Percentiles rank a stretch among this genome's conserved stretches.
Evolutionary conservation across 176 grass and related monocot genomes (phyloP).

Genomic region (Paspalum vaginatum): DNA sequence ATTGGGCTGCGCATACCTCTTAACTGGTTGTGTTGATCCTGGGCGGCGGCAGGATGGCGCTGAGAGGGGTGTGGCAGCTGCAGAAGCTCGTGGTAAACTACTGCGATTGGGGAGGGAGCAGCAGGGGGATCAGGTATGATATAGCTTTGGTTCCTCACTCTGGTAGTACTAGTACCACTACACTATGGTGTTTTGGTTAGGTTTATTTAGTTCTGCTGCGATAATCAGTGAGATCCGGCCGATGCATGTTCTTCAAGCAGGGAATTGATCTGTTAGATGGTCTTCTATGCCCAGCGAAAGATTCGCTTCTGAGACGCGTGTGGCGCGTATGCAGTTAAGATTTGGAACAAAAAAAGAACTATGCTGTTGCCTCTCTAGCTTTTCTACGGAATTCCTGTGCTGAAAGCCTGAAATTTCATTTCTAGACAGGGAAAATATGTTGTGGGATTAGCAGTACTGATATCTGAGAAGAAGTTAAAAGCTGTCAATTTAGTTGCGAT

Average conservation of each 20-base stretch:
- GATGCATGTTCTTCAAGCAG: not conserved
- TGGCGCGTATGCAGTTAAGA: not conserved
- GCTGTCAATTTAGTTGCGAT: not conserved
- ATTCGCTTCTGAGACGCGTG: not conserved
- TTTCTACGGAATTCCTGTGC: not conserved
- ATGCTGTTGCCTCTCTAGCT: not conserved
- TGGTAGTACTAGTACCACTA: not conserved
- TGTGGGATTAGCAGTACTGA: not conserved
- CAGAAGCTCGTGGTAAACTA: conserved; percentile 87
- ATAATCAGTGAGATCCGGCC: conserved; percentile 18
- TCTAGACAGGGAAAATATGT: not conserved
- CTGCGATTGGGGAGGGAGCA: conserved; percentile 81
- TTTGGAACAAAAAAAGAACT: not conserved
- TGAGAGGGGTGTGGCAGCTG: conserved; percentile 88
- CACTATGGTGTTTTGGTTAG: not conserved
- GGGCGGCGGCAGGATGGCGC: conserved; percentile 53
- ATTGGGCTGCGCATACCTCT: not conserved
- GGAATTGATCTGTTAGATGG: not conserved
- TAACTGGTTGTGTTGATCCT: not conserved
- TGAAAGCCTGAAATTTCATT: not conserved
- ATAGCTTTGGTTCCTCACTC: not conserved
- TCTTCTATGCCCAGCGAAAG: not conserved
- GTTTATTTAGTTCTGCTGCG: not conserved
- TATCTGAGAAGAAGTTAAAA: not conserved
- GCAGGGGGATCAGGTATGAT: conserved; percentile 76